Evolutionary conservation across 352 stramenopile species (phyloP).

Genomic region (Pythium angustatum): DNA sequence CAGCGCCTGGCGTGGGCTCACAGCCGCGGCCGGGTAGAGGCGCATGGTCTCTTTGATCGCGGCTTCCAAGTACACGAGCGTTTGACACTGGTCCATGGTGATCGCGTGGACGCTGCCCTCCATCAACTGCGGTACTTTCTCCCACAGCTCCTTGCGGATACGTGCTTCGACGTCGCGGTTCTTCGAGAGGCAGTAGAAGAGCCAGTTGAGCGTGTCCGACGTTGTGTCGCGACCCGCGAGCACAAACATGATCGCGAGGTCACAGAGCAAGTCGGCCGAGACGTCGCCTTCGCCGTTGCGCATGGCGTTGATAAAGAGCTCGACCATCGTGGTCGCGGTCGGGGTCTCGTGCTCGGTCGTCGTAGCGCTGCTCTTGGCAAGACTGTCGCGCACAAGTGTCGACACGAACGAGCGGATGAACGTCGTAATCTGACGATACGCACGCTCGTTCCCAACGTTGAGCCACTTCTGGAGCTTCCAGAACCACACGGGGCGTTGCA

Average conservation of each 20-base stretch:
- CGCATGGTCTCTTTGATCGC: conserved; percentile 42
- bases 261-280: conserved; percentile 32
- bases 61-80: conserved; percentile 28
- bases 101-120: conserved; percentile 5
- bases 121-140: conserved; percentile 25
- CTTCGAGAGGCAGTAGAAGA: conserved; percentile 42
- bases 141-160: conserved; percentile 31
- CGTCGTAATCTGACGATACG: conserved; percentile 4
- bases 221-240: conserved; percentile 56
- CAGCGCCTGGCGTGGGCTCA: conserved; percentile 29
- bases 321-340: conserved; percentile 20
- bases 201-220: conserved; percentile 45
- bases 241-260: conserved; percentile 53
- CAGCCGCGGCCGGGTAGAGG: conserved; percentile 35
- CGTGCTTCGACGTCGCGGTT: conserved; percentile 35
- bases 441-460: conserved; percentile 22
- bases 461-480: conserved; percentile 24
- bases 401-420: conserved; percentile 16
- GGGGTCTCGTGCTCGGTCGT: not conserved
- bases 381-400: conserved; percentile 11
- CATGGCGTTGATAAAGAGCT: conserved; percentile 27
- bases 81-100: conserved; percentile 18
- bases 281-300: conserved; percentile 18
- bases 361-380: conserved; percentile 7
- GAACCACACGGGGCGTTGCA: conserved; percentile 16